A percentile compares a stretch with the other conserved stretches of the same genome.
Conservation (phyloP, 306 rosid species). For the Vigna angularis region DNA sequence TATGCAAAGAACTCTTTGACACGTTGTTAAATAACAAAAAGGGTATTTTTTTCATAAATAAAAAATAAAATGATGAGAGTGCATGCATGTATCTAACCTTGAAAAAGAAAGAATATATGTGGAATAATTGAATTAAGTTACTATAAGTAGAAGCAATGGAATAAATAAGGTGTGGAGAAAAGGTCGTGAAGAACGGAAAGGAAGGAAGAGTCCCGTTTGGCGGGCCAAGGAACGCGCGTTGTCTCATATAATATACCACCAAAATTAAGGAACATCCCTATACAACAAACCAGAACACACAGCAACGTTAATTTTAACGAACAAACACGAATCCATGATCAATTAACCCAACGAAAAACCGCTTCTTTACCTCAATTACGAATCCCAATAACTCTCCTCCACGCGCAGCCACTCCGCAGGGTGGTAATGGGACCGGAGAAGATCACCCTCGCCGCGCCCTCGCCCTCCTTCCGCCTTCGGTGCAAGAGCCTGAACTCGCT, state of each 20-base stretch:
- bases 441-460: neutral
- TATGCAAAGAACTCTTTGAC: neutral
- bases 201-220: constrained; percentile 39
- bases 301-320: neutral
- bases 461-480: constrained; percentile 68
- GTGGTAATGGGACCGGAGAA: constrained; percentile 35
- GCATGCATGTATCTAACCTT: too few species aligned
- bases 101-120: neutral
- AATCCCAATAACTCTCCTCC: neutral
- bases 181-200: constrained; percentile 28
- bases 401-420: neutral
- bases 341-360: neutral
- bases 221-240: constrained; percentile 43
- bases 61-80: too few species aligned
- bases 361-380: neutral
- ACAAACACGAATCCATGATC: neutral
- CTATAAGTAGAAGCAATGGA: too few species aligned
- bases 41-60: neutral
- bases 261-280: constrained; percentile 22
- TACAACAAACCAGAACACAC: too few species aligned
- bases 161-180: neutral
- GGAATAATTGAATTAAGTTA: too few species aligned
- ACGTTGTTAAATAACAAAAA: neutral
- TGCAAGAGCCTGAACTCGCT: constrained; percentile 62
- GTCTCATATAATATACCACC: constrained; percentile 35